Base-by-base conservation (phyloP, 345 rosid species). In the Turritis glabra region DNA sequence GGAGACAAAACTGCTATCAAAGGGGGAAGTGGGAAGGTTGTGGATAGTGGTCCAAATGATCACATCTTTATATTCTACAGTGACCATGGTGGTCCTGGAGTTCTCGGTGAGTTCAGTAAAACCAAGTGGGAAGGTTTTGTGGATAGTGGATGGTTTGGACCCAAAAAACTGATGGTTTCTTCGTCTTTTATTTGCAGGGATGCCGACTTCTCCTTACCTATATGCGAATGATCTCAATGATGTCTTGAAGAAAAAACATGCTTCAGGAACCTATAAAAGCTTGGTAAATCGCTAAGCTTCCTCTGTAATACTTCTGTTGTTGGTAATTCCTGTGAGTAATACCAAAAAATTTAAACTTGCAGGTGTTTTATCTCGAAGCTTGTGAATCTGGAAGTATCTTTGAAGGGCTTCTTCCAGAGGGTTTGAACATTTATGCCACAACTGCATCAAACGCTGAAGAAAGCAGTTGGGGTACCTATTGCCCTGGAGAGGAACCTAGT, bases 341-440 rank as follows among this genome's bases (percentile, higher is more conserved):
- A 71, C 43, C 1, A 23, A 48, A 21, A 64, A 19, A 37, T 0
- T n/a, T n/a, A 47, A 78, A 76, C 69, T 25, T 82, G 76, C 68
- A 96, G 99, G 97, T 92, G 64, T 96, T 96, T 79, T 96, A 96
- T 81, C 96, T 96, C 3, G 99, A 96, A 88, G 98, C 99, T 73
- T 96, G 99, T 83, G 99, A 96, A 69, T 92, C 98, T 44, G 98
- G 98, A 76, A 96, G 99, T 80, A 89, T 96, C 74, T 96, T 96
- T 71, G 98, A 92, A 86, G 98, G 98, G 71, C 85, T 96, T 87
- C 99, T 96, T 82, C 89, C 90, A 1, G 86, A 90, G 76, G 93
- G 86, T 77, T 79, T 96, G 65, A 92, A 92, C 77, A 96, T 92
- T 57, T 96, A 92, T 76, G 98, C 94, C 71, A 92, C 98, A 74